These are phyloP conservation scores for Pseudogymnoascus sp. DNA, from an alignment of 2,329 filamentous ascomycete species.

Conservation along the genomic window DNA sequence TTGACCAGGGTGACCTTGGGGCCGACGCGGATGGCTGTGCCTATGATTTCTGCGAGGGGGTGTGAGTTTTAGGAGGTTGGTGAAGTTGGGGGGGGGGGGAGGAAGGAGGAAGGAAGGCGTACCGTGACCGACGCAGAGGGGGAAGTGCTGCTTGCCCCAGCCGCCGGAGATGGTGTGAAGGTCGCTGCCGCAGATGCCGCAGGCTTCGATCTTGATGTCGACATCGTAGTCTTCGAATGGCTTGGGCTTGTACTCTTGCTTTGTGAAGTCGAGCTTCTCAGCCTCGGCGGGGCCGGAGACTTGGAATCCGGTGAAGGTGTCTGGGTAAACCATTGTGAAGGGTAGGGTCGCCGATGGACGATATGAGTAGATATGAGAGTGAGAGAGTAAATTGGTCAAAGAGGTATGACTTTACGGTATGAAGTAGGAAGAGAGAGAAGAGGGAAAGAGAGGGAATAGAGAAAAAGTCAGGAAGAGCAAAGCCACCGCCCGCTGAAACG, in stretches of 20 bases:
- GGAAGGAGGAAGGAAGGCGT: background rate
- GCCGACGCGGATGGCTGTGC: constrained; percentile 61
- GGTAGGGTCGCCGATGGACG: background rate
- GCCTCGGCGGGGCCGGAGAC: constrained; percentile 33
- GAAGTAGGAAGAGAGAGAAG: background rate
- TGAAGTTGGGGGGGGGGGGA: too few species aligned
- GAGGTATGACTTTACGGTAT: background rate
- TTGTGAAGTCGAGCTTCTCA: constrained; percentile 25
- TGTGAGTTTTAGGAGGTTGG: background rate
- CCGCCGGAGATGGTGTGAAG: constrained; percentile 62
- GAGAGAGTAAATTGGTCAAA: background rate
- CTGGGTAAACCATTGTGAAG: constrained; percentile 39
- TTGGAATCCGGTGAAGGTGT: constrained; percentile 57
- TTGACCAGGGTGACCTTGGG: constrained; percentile 54
- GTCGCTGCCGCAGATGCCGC: constrained; percentile 69
- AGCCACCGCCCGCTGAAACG: background rate
- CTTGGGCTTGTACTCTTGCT: constrained; percentile 66
- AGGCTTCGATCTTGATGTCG: constrained; percentile 79
- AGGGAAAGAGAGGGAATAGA: background rate
- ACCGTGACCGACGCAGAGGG: constrained; percentile 46
- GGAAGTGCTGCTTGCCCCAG: constrained; percentile 45
- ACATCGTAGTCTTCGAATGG: constrained; percentile 82
- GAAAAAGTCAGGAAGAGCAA: background rate
- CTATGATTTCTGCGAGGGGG: constrained; percentile 53
- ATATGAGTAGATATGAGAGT: background rate